phyloP scores from a whole-genome alignment of 2,329 filamentous ascomycete genomes.

The Nemania diffusa region DNA sequence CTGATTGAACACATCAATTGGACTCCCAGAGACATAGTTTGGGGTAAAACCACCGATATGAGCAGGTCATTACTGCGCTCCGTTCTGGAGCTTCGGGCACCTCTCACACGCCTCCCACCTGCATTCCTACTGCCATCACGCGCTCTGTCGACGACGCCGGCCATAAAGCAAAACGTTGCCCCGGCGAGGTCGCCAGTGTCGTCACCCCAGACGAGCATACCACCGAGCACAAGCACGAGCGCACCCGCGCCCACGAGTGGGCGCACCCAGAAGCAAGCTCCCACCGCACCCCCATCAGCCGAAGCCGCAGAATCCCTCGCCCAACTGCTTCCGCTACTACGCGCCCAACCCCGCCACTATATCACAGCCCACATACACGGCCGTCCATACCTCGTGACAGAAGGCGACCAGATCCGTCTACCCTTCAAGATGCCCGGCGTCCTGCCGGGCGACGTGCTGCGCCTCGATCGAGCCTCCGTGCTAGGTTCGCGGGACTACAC shows the following conservation, averaged over 20 bases:
- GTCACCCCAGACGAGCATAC: constrained; percentile 44
- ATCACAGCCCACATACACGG: constrained; percentile 83
- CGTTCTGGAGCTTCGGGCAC: constrained; percentile 67
- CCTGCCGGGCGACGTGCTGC: constrained; percentile 82
- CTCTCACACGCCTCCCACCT: constrained; percentile 58
- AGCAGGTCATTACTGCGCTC: constrained; percentile 72
- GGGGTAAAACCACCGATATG: constrained; percentile 52
- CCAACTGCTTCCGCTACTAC: constrained; percentile 75
- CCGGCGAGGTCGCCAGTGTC: constrained; percentile 45
- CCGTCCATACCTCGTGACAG: constrained; percentile 80
- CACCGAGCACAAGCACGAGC: constrained; percentile 27
- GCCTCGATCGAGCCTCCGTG: constrained; percentile 84
- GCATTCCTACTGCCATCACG: constrained; percentile 63
- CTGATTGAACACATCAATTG: background rate
- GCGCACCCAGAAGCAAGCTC: constrained; percentile 7
- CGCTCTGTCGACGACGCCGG: constrained; percentile 49
- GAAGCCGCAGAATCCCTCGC: constrained; percentile 61
- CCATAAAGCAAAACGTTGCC: constrained; percentile 44
- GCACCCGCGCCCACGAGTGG: constrained; percentile 7
- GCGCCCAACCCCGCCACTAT: constrained; percentile 79
- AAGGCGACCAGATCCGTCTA: constrained; percentile 78
- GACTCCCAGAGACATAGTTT: background rate
- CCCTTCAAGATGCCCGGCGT: constrained; percentile 83
- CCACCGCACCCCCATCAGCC: constrained; percentile 46
- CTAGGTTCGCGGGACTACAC: constrained; percentile 92